Conservation (phyloP, 805 yeast genomes). For the Metschnikowia matae region DNA sequence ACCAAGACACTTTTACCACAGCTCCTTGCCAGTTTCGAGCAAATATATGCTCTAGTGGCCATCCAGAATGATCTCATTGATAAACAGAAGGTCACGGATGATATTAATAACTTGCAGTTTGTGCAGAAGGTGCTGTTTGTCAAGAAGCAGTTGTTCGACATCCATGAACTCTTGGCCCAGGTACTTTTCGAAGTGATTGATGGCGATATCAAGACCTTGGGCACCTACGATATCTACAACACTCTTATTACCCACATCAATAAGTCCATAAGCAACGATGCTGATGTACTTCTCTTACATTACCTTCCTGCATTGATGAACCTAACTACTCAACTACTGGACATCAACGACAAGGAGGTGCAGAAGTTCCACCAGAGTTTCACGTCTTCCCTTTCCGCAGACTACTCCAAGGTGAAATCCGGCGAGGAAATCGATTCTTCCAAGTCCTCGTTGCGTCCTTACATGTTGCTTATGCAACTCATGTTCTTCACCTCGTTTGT, state of each 20-base stretch:
- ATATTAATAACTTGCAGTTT: slow-evolving; percentile 41
- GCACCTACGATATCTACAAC: slow-evolving; percentile 30
- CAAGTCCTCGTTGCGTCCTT: slow-evolving; percentile 28
- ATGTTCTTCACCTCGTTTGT: slow-evolving; percentile 57
- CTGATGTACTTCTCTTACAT: slow-evolving; percentile 63
- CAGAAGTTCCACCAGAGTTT: slow-evolving; percentile 38
- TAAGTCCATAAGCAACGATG: slow-evolving; percentile 42
- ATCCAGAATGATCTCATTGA: slow-evolving; percentile 49
- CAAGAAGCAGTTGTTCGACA: slow-evolving; percentile 56
- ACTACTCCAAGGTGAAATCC: slow-evolving; percentile 20
- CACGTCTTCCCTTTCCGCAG: slow-evolving; percentile 28
- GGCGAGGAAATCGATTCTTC: slow-evolving; percentile 29
- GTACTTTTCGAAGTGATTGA: slow-evolving; percentile 51
- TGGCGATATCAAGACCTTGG: slow-evolving; percentile 29
- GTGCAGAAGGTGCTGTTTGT: slow-evolving; percentile 46
- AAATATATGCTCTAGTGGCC: slow-evolving; percentile 53
- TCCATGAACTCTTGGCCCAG: slow-evolving; percentile 71
- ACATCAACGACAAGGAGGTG: slow-evolving; percentile 34
- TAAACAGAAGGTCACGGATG: slow-evolving; percentile 48
- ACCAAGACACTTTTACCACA: slow-evolving; percentile 31
- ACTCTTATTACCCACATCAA: slow-evolving; percentile 43
- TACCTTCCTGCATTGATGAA: slow-evolving; percentile 56
- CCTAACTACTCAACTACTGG: slow-evolving; percentile 40
- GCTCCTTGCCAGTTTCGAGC: slow-evolving; percentile 51
- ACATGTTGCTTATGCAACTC: slow-evolving; percentile 42